These are phyloP conservation scores for Vitis vinifera DNA, from an alignment of 164 flowering plant species.

Conservation along the genomic window ASM3070453v1 NC_081808.1:19255501-19256000, in stretches of 20 bases:
- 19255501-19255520: constrained; percentile 16
- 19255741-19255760: constrained; percentile 19
- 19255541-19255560: constrained; percentile 45
- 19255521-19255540: constrained; percentile 42
- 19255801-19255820: neutral
- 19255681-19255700: constrained; percentile 26
- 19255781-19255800: constrained; percentile 10
- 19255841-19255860: constrained; percentile 10
- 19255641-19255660: constrained; percentile 25
- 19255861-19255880: constrained; percentile 19
- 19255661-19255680: constrained; percentile 35
- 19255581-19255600: constrained; percentile 19
- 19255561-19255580: constrained; percentile 57
- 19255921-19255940: constrained; percentile 10
- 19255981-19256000: neutral
- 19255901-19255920: constrained; percentile 20
- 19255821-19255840: constrained; percentile 44
- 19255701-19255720: constrained; percentile 9
- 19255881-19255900: neutral
- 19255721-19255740: constrained; percentile 8
- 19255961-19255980: neutral
- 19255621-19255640: constrained; percentile 5
- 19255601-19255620: neutral
- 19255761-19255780: constrained; percentile 21
- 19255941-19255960: neutral